Conservation (phyloP, 805 yeast genomes). For the Scheffersomyces lignosus region DNA sequence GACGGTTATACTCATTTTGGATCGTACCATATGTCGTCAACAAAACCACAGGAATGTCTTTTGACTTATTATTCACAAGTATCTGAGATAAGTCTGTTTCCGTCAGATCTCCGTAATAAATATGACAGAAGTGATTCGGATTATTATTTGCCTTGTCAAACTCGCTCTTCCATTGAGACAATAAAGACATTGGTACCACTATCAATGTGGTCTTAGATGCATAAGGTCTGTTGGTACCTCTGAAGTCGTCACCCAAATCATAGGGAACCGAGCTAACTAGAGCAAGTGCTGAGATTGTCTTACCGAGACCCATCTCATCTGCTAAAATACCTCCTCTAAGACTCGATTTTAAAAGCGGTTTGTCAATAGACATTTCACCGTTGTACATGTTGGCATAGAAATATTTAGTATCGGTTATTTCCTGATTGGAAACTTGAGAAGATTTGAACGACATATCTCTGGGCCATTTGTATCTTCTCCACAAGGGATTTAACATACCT, state of each 20-base stretch:
- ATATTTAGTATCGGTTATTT: conserved; percentile 10
- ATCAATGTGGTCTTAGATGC: conserved; percentile 75
- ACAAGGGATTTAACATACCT: conserved; percentile 75
- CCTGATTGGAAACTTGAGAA: conserved; percentile 1
- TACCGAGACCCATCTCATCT: conserved; percentile 97
- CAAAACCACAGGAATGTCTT: conserved; percentile 63
- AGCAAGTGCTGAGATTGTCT: conserved; percentile 81
- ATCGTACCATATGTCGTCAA: conserved; percentile 88
- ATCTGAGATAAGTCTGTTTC: conserved; percentile 48
- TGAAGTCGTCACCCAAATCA: conserved; percentile 33
- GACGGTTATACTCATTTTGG: conserved; percentile 66
- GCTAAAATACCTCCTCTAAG: conserved; percentile 86
- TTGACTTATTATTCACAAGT: conserved; percentile 36
- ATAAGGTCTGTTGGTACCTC: conserved; percentile 37
- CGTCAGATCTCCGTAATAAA: conserved; percentile 74
- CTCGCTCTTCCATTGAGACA: conserved; percentile 91
- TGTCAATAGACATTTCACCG: conserved; percentile 71
- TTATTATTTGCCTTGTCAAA: conserved; percentile 58
- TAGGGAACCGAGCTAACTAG: conserved; percentile 64
- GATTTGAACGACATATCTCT: conserved; percentile 38
- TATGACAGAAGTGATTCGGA: conserved; percentile 44
- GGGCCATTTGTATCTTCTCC: conserved; percentile 84
- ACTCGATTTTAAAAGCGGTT: conserved; percentile 61
- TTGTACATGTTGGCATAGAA: conserved; percentile 80
- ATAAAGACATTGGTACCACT: conserved; percentile 85